These are phyloP conservation scores for Coniochaeta sp. DNA, from an alignment of 2,329 filamentous ascomycete genomes.

Conservation along the genomic window DNA sequence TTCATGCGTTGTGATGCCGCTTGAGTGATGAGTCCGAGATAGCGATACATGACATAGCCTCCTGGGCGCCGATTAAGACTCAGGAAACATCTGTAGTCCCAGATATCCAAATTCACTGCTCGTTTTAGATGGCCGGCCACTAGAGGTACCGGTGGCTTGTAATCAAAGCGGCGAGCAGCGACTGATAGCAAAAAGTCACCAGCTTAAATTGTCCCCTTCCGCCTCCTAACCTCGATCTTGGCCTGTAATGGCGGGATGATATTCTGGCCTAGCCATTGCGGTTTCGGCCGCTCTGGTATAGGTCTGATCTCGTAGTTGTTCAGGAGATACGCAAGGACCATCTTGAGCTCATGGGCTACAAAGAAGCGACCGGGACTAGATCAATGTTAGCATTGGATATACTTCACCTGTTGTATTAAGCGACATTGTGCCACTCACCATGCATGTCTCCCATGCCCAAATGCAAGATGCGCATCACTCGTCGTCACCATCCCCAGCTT, in stretches of 20 bases:
- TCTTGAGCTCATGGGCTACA: slow-evolving; percentile 47
- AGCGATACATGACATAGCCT: no score
- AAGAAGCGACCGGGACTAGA: slow-evolving; percentile 46
- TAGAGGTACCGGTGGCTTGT: no score
- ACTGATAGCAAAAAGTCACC: not conserved
- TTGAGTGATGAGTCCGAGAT: no score
- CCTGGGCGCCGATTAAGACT: no score
- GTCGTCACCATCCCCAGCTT: slow-evolving; percentile 46
- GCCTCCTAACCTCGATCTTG: slow-evolving; percentile 21
- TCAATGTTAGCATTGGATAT: not conserved
- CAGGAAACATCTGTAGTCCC: no score
- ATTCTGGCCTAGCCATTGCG: slow-evolving; percentile 36
- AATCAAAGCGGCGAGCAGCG: no score
- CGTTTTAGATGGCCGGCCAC: no score
- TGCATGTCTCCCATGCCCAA: slow-evolving; percentile 50
- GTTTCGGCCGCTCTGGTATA: slow-evolving; percentile 28
- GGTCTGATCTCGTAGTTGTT: slow-evolving; percentile 44
- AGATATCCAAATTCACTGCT: no score
- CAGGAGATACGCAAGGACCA: slow-evolving; percentile 41
- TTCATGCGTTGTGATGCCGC: no score
- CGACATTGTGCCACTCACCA: slow-evolving; percentile 21
- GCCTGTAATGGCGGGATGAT: slow-evolving; percentile 27
- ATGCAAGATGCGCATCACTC: slow-evolving; percentile 40
- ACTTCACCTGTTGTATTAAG: not conserved
- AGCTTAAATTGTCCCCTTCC: slow-evolving; percentile 9